These are phyloP conservation scores for Coprinopsis sp. DNA, from an alignment of 768 basidiomycete genomes.

Conservation along the genomic window DNA sequence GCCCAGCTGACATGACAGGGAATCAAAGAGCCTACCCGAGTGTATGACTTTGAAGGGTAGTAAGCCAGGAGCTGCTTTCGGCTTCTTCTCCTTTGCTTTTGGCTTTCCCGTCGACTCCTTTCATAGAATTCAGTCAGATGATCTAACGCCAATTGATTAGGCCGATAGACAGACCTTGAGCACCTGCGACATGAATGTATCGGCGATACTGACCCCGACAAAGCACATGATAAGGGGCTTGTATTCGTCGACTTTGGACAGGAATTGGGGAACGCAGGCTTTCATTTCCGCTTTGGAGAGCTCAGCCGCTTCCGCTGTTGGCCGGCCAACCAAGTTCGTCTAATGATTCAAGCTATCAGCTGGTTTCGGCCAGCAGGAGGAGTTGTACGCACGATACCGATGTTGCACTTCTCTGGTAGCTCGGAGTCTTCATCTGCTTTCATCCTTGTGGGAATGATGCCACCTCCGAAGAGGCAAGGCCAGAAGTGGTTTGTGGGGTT, in stretches of 20 bases:
- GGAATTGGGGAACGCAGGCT: slow-evolving; percentile 50
- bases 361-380: not conserved
- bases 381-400: slow-evolving; percentile 65
- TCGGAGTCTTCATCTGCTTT: slow-evolving; percentile 55
- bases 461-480: slow-evolving; percentile 63
- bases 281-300: slow-evolving; percentile 49
- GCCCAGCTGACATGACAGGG: not conserved
- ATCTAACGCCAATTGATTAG: not conserved
- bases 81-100: slow-evolving; percentile 8
- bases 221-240: slow-evolving; percentile 72
- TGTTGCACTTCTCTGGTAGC: slow-evolving; percentile 51
- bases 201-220: slow-evolving; percentile 65
- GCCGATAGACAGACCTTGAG: slow-evolving; percentile 11
- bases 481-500: slow-evolving; percentile 83
- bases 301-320: slow-evolving; percentile 60
- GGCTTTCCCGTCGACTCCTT: not conserved
- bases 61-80: slow-evolving; percentile 33
- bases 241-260: slow-evolving; percentile 52
- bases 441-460: slow-evolving; percentile 55
- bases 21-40: slow-evolving; percentile 11
- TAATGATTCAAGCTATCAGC: slow-evolving; percentile 19
- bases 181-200: slow-evolving; percentile 21
- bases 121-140: not conserved
- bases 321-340: slow-evolving; percentile 74
- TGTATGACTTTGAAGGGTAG: slow-evolving; percentile 51